Percentiles rank a stretch among this genome's conserved stretches.
Evolutionary conservation across 2,329 filamentous ascomycete species (phyloP).

Genomic region (Daldinia sp.): DNA sequence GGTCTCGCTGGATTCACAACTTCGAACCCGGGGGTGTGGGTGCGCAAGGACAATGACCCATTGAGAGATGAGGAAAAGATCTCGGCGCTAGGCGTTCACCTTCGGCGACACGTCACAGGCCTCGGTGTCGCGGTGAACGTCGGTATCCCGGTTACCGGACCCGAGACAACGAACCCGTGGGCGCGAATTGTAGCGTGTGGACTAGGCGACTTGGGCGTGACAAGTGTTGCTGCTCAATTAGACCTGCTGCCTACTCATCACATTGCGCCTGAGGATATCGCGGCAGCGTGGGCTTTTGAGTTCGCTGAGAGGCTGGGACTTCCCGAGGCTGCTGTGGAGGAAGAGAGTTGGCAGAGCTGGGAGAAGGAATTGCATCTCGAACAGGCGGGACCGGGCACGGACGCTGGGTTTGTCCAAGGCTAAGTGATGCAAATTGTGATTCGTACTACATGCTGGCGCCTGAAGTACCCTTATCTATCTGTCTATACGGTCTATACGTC

Average conservation of each 20-base stretch:
- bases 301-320: conserved; percentile 25
- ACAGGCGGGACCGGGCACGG: not conserved
- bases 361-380: conserved; percentile 4
- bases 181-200: conserved; percentile 88
- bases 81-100: conserved; percentile 89
- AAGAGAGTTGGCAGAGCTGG: conserved; percentile 16
- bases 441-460: not conserved
- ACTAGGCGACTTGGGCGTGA: conserved; percentile 78
- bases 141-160: conserved; percentile 61
- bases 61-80: conserved; percentile 71
- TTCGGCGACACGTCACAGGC: conserved; percentile 81
- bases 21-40: conserved; percentile 84
- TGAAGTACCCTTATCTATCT: not conserved
- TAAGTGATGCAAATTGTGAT: not conserved
- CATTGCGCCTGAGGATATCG: conserved; percentile 3
- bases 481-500: not conserved
- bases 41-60: conserved; percentile 43
- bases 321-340: not conserved
- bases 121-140: conserved; percentile 87
- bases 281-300: conserved; percentile 24
- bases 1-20: conserved; percentile 70
- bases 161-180: conserved; percentile 59
- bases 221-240: conserved; percentile 71
- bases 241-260: conserved; percentile 8
- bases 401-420: conserved; percentile 10